Conservation (phyloP, 1,284 basidiomycete species). For the Ceratobasidium theobromae region DNA sequence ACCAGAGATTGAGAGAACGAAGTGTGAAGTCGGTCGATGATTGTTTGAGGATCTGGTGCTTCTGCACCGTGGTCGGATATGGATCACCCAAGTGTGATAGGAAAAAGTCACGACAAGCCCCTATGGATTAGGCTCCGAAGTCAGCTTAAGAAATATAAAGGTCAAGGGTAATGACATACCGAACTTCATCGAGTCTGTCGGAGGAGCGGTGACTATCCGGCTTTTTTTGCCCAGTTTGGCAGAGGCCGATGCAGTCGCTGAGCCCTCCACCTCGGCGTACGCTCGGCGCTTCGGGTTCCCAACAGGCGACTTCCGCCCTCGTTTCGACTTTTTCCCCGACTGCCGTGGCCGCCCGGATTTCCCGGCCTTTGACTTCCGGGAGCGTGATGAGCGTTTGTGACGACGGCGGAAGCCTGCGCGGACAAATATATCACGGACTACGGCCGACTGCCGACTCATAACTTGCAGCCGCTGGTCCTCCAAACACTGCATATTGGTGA, state of each 20-base stretch:
- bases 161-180: neutral
- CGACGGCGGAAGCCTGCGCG: neutral
- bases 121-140: constrained; percentile 11
- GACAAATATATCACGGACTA: neutral
- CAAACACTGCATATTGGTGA: neutral
- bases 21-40: constrained; percentile 28
- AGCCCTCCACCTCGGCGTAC: constrained; percentile 4
- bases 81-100: constrained; percentile 33
- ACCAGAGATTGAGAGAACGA: constrained; percentile 36
- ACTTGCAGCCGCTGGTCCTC: neutral
- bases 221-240: constrained; percentile 10
- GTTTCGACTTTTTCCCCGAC: constrained; percentile 30
- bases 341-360: constrained; percentile 12
- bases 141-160: constrained; percentile 11
- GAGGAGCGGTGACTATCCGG: constrained; percentile 25
- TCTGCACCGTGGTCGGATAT: constrained; percentile 35
- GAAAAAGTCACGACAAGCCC: constrained; percentile 36
- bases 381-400: constrained; percentile 12
- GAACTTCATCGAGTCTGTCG: constrained; percentile 31
- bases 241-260: neutral
- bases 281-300: constrained; percentile 29
- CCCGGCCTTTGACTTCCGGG: constrained; percentile 23
- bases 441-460: neutral
- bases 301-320: constrained; percentile 23
- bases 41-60: constrained; percentile 30